These are phyloP conservation scores for Candida fluviatilis DNA, from an alignment of 805 yeast genomes.

Conservation along the genomic window DNA sequence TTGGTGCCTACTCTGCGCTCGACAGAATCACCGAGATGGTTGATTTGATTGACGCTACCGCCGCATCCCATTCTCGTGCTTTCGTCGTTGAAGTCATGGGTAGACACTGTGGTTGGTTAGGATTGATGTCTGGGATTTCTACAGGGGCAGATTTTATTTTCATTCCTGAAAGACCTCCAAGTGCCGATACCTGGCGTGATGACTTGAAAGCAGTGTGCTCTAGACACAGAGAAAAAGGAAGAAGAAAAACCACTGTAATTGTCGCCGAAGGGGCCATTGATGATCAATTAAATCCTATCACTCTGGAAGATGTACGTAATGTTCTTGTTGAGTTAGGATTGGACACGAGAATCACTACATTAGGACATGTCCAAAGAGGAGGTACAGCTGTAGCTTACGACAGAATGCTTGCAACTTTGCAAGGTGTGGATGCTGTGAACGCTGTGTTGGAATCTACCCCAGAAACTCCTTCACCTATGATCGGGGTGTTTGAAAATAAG, in stretches of 20 bases:
- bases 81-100: slow-evolving; percentile 88
- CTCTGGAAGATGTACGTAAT: slow-evolving; percentile 60
- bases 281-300: slow-evolving; percentile 61
- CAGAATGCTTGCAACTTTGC: slow-evolving; percentile 67
- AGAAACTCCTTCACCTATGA: slow-evolving; percentile 74
- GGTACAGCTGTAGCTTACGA: slow-evolving; percentile 78
- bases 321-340: slow-evolving; percentile 65
- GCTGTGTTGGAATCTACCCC: slow-evolving; percentile 68
- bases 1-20: slow-evolving; percentile 76
- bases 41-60: slow-evolving; percentile 82
- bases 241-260: slow-evolving; percentile 73
- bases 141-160: slow-evolving; percentile 78
- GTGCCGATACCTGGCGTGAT: slow-evolving; percentile 58
- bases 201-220: slow-evolving; percentile 61
- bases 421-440: slow-evolving; percentile 78
- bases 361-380: slow-evolving; percentile 83
- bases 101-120: slow-evolving; percentile 87
- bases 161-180: slow-evolving; percentile 77
- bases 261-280: slow-evolving; percentile 85
- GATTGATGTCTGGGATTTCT: slow-evolving; percentile 74
- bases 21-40: slow-evolving; percentile 71
- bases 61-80: slow-evolving; percentile 77
- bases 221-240: slow-evolving; percentile 66
- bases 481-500: slow-evolving; percentile 67
- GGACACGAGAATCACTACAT: slow-evolving; percentile 73